Evolutionary conservation across 1,284 basidiomycete species (phyloP).

Genomic region (Athelia psychrophila): DNA sequence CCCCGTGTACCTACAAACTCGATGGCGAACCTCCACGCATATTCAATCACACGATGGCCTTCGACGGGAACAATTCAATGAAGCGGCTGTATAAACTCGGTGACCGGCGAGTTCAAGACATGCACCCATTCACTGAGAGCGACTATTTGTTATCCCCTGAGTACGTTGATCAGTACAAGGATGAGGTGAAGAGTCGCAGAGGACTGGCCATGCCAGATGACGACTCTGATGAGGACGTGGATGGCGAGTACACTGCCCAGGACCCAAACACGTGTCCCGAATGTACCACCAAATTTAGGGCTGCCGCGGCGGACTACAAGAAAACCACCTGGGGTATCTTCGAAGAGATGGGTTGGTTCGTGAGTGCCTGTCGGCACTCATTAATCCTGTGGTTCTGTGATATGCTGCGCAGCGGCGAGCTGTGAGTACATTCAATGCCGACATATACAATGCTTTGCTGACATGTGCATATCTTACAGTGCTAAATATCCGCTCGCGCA

Average conservation of each 20-base stretch:
- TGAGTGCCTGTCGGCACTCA: neutral
- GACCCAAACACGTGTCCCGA: neutral
- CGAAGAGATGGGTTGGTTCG: neutral
- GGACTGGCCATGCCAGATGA: neutral
- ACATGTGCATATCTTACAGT: neutral
- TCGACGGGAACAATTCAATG: slow-evolving; percentile 1
- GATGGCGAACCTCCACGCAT: neutral
- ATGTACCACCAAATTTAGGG: neutral
- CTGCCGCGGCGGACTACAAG: neutral
- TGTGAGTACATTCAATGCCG: neutral
- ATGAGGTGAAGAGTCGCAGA: neutral
- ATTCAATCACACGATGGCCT: neutral
- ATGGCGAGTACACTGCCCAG: neutral
- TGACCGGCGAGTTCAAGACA: neutral
- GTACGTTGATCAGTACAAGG: slow-evolving; percentile 8
- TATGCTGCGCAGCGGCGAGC: neutral
- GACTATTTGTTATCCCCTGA: neutral
- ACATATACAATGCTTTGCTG: neutral
- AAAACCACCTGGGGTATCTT: neutral
- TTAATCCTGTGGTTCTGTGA: neutral
- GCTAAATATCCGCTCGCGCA: neutral
- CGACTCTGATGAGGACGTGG: neutral
- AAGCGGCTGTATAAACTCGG: neutral
- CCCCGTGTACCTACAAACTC: neutral
- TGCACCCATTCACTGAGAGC: neutral